These are phyloP conservation scores for Hyphopichia khmerensis DNA, from an alignment of 1,139 yeast species.

Conservation along the genomic window DNA sequence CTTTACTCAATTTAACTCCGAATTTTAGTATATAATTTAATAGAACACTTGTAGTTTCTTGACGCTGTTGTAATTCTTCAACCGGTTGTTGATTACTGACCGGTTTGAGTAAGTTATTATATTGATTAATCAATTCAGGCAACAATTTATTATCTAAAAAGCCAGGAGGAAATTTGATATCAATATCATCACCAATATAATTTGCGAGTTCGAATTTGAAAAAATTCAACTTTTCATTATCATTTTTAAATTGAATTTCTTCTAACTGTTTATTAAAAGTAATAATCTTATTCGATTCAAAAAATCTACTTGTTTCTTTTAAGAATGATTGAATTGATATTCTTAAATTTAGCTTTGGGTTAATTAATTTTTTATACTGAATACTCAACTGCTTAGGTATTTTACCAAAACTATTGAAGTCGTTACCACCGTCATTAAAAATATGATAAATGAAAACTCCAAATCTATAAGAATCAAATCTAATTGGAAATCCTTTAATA, in stretches of 20 bases:
- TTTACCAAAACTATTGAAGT: constrained; percentile 1
- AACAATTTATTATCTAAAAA: constrained; percentile 62
- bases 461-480: constrained; percentile 62
- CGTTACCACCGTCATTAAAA: constrained; percentile 28
- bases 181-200: constrained; percentile 20
- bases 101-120: constrained; percentile 20
- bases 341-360: constrained; percentile 36
- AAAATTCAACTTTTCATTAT: constrained; percentile 51
- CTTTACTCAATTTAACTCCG: constrained; percentile 36
- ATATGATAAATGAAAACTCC: constrained; percentile 54
- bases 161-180: constrained; percentile 50
- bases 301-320: constrained; percentile 39
- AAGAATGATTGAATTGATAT: constrained; percentile 50
- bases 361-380: constrained; percentile 21
- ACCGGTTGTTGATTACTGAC: constrained; percentile 22
- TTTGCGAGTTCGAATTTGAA: constrained; percentile 45
- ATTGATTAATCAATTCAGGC: constrained; percentile 58
- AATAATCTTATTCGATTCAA: constrained; percentile 45
- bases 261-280: constrained; percentile 48
- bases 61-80: constrained; percentile 31
- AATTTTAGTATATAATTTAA: constrained; percentile 49
- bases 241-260: constrained; percentile 50
- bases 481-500: constrained; percentile 37
- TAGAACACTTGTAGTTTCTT: constrained; percentile 41
- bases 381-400: constrained; percentile 13